phyloP scores from a whole-genome alignment of 106 monocot genomes.

The Posidonia australis region DNA sequence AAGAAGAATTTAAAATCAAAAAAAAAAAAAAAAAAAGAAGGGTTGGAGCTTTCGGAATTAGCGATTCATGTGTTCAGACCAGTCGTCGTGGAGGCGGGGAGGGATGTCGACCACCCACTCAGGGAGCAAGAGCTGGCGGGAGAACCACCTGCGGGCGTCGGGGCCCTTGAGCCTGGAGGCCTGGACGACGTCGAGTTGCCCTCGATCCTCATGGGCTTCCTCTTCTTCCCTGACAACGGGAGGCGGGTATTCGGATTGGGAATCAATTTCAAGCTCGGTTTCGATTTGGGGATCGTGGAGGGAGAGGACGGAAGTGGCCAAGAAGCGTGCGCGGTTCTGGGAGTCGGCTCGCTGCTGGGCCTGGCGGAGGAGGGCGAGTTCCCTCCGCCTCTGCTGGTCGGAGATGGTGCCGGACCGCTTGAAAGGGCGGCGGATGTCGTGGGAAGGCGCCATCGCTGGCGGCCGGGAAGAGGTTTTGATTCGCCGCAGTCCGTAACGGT shows the following conservation, averaged over 20 bases:
- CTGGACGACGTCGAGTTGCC: constrained; percentile 36
- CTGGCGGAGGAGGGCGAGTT: constrained; percentile 65
- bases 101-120: constrained; percentile 98
- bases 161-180: constrained; percentile 57
- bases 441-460: constrained; percentile 31
- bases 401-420: constrained; percentile 61
- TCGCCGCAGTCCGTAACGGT: too few relatives aligned
- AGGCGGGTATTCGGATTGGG: constrained; percentile 2
- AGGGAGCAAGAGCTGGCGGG: constrained; percentile 83
- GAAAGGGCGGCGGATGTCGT: constrained; percentile 67
- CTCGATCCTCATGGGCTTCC: not conserved
- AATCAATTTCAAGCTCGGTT: too few relatives aligned
- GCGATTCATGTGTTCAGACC: constrained; percentile 29
- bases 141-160: constrained; percentile 75
- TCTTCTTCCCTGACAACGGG: constrained; percentile 1
- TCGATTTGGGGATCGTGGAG: constrained; percentile 1
- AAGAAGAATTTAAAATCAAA: not conserved
- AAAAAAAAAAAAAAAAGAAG: not conserved
- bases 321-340: constrained; percentile 68
- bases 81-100: constrained; percentile 47
- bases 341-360: constrained; percentile 67
- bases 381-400: constrained; percentile 89
- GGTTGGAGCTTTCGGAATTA: too few relatives aligned
- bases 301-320: constrained; percentile 60
- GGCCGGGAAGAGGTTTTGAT: not conserved